Evolutionary conservation across 352 stramenopile species (phyloP).

Genomic region (Pythium oligandrum): DNA sequence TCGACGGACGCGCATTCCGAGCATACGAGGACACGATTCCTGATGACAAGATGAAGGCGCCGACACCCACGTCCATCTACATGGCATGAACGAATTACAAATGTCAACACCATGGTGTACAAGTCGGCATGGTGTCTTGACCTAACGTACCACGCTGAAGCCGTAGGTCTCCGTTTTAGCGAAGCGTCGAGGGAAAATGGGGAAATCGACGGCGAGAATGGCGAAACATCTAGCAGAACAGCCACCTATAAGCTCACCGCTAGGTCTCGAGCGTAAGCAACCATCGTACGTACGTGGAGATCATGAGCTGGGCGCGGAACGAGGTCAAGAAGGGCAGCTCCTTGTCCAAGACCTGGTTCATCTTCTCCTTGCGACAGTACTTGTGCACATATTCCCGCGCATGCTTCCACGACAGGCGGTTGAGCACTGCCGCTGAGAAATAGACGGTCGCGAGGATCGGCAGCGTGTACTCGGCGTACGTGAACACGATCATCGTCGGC

Average conservation of each 20-base stretch:
- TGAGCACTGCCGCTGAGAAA: slow-evolving; percentile 38
- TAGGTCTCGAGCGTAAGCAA: too few relatives aligned
- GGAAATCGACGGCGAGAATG: slow-evolving; percentile 99
- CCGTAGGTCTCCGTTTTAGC: slow-evolving; percentile 95
- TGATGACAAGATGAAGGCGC: slow-evolving; percentile 91
- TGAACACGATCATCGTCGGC: slow-evolving; percentile 73
- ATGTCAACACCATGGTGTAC: too few relatives aligned
- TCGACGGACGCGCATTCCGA: slow-evolving; percentile 32
- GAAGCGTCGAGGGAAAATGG: slow-evolving; percentile 93
- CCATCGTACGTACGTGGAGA: slow-evolving; percentile 52
- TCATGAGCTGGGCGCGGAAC: slow-evolving; percentile 79
- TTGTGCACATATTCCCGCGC: slow-evolving; percentile 71
- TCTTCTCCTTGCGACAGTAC: slow-evolving; percentile 78
- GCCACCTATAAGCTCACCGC: neutral
- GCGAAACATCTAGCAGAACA: slow-evolving; percentile 55
- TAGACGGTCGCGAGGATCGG: slow-evolving; percentile 61
- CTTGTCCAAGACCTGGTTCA: slow-evolving; percentile 65
- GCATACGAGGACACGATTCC: slow-evolving; percentile 72
- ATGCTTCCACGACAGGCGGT: slow-evolving; percentile 63
- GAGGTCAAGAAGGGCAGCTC: slow-evolving; percentile 77
- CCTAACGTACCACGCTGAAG: slow-evolving; percentile 87
- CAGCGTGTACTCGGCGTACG: slow-evolving; percentile 48
- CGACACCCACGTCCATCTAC: slow-evolving; percentile 97
- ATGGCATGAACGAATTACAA: neutral
- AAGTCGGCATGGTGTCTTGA: neutral